Conservation (phyloP, 306 rosid genomes). For the Benincasa hispida region DNA sequence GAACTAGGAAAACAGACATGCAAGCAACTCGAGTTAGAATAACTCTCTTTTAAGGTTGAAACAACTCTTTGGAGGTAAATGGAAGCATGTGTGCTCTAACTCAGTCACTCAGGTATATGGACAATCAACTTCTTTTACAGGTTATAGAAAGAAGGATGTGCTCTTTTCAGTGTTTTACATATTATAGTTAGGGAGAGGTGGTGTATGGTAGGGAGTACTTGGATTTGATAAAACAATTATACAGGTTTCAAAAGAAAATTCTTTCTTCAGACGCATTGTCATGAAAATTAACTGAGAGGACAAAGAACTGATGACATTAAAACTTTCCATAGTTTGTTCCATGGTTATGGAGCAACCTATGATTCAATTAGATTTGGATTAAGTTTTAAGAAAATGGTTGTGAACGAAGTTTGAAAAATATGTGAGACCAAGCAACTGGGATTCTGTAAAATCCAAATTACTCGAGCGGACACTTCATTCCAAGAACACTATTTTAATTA, state of each 20-base stretch:
- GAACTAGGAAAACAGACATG: not conserved
- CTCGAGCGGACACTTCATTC: no score
- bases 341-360: not conserved
- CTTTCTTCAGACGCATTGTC: not conserved
- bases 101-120: not conserved
- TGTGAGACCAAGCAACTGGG: not conserved
- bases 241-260: not conserved
- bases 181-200: not conserved
- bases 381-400: not conserved
- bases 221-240: not conserved
- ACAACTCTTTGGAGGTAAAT: not conserved
- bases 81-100: not conserved
- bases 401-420: not conserved
- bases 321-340: not conserved
- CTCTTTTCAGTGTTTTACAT: not conserved
- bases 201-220: not conserved
- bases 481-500: not conserved
- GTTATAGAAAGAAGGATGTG: not conserved
- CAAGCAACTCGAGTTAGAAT: not conserved
- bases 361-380: not conserved
- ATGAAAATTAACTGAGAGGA: not conserved
- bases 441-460: no score
- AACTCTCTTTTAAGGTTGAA: not conserved
- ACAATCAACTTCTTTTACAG: not conserved
- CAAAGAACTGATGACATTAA: not conserved